These are phyloP conservation scores for Suillus subluteus DNA, from an alignment of 768 basidiomycete genomes.

Conservation along the genomic window DNA sequence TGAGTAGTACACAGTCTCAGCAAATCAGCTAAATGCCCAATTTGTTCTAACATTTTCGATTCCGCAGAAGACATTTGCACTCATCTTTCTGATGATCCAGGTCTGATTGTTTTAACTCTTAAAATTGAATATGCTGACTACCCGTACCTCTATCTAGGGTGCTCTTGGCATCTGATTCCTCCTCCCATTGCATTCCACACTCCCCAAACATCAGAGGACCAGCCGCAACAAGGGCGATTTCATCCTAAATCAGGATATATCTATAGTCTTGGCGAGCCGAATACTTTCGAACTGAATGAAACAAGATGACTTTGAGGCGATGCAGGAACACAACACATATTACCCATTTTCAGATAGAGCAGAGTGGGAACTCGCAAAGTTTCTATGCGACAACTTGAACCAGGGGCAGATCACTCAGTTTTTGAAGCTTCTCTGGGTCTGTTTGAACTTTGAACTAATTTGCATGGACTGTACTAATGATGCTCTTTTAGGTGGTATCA, in stretches of 20 bases:
- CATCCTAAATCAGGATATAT: not conserved
- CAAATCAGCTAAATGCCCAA: not conserved
- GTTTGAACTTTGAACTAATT: slow-evolving; percentile 12
- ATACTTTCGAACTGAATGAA: not conserved
- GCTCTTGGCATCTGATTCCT: not conserved
- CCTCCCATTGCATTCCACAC: not conserved
- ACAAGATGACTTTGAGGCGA: not conserved
- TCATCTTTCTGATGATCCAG: not conserved
- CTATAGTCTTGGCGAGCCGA: not conserved
- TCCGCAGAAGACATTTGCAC: not conserved
- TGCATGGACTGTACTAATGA: not conserved
- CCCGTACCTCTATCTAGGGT: not conserved
- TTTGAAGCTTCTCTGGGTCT: slow-evolving; percentile 30
- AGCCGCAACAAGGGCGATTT: not conserved
- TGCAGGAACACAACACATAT: slow-evolving; percentile 23
- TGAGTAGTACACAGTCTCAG: not conserved
- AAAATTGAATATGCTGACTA: no score
- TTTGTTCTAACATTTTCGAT: not conserved
- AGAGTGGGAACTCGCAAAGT: slow-evolving; percentile 38
- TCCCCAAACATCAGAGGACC: not conserved
- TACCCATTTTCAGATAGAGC: slow-evolving; percentile 35
- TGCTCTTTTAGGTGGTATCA: not conserved
- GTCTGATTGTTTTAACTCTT: not conserved
- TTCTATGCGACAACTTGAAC: slow-evolving; percentile 30
- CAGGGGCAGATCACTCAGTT: slow-evolving; percentile 32